A percentile compares a stretch with the other conserved stretches of the same genome.
Evolutionary conservation across 2,329 filamentous ascomycete species (phyloP).

Genomic region (Calonectria fujianensis): DNA sequence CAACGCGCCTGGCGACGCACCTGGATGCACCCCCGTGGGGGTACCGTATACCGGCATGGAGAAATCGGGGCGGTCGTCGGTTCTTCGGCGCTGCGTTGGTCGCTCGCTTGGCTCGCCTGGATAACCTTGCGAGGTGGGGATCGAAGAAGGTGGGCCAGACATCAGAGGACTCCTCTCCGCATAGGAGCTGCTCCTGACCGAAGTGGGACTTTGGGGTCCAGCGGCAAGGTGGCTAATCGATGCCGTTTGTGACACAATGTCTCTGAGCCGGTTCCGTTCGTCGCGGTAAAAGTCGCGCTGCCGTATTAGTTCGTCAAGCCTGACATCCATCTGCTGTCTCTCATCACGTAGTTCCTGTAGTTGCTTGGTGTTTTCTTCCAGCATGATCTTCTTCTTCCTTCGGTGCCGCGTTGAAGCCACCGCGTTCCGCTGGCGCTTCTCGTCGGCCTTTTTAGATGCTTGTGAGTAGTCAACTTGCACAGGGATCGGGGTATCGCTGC

Average conservation of each 20-base stretch:
- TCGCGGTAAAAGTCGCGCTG: constrained; percentile 84
- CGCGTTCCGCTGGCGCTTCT: constrained; percentile 90
- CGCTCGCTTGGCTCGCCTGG: constrained; percentile 67
- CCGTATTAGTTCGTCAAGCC: constrained; percentile 72
- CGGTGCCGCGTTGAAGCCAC: constrained; percentile 90
- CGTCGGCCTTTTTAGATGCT: constrained; percentile 87
- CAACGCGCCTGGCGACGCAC: constrained; percentile 60
- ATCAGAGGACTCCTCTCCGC: constrained; percentile 62
- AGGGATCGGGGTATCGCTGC: constrained; percentile 65
- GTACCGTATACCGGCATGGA: constrained; percentile 63
- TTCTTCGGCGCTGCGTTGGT: constrained; percentile 67
- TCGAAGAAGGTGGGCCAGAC: constrained; percentile 54
- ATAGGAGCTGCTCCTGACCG: constrained; percentile 61
- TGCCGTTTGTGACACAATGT: constrained; percentile 77
- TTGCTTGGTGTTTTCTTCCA: constrained; percentile 81
- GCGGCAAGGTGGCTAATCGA: constrained; percentile 72
- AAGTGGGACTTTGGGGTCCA: constrained; percentile 71
- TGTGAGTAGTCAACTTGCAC: constrained; percentile 87
- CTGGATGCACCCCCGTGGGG: constrained; percentile 51
- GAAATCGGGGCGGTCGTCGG: constrained; percentile 68
- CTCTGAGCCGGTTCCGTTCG: constrained; percentile 82
- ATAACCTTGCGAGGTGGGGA: constrained; percentile 59
- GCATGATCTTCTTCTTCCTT: constrained; percentile 87
- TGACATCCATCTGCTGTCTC: constrained; percentile 77
- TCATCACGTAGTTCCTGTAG: constrained; percentile 82